Evolutionary conservation across 2,329 filamentous ascomycete species (phyloP), one percentile per base, ranked within the genome.

Genomic region (Hypoxylon sp.): DNA sequence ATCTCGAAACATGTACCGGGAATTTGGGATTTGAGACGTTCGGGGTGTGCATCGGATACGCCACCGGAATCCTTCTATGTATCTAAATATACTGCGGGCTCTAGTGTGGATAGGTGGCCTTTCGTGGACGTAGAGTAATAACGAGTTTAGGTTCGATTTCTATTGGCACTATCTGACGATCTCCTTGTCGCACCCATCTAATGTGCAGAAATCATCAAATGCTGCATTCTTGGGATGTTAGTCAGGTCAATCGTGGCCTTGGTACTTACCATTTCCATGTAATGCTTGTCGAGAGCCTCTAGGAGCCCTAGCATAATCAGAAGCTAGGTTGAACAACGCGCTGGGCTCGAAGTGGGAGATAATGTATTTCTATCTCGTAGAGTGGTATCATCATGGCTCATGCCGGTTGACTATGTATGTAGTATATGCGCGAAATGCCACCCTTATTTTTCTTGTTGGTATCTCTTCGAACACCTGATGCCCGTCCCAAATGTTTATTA

Each of bases 351-450:
- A 59, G 62, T 24, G 54, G 59, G 59, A 64, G 55, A 59, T 57
- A 35, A 63, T 67, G 37, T 48, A 59, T 67, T 66, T 51, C 46
- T 68, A 66, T 70, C 61, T 65, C 63, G 62, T 63, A 42, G 61
- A 42, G 61, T 71, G 66, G 67, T 71, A 71, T 71, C 68, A 70
- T 71, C 52, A 39, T 58, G 63, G 61, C 64, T 59, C 51, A 63
- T 63, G 50, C 39, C 53, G 39, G 29, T 47, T 50, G 39, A 60
- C 63, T 66, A 62, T 37, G 26, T 63, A 62, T 35, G 51, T 62
- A 54, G 53, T 51, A 58, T 66, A 63, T 58, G 55, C 54, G 59
- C 47, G 67, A 51, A 64, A 66, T 68, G 65, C 65, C 55, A 29
- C 53, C 63, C 53, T 54, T 60, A 42, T 55, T 53, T 71, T 71